A percentile compares a stretch with the other conserved stretches of the same genome.
These are phyloP conservation scores for Arthroderma sp. DNA, from an alignment of 2,329 filamentous ascomycete species.

Conservation along the genomic window DNA sequence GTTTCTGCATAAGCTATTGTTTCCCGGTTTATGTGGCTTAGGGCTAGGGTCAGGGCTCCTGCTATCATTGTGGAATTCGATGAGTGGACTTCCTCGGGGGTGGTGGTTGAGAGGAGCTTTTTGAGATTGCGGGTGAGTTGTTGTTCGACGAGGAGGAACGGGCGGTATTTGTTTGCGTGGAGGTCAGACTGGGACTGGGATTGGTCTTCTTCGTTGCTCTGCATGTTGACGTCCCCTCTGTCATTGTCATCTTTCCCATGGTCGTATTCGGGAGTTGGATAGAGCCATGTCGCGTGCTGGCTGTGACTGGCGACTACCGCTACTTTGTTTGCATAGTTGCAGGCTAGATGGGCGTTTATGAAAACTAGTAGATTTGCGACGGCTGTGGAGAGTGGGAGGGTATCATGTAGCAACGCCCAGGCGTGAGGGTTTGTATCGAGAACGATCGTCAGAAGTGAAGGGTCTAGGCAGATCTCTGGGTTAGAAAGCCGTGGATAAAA, in stretches of 20 bases:
- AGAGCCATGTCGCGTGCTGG: conserved; percentile 78
- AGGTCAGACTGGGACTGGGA: conserved; percentile 17
- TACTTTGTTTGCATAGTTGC: conserved; percentile 85
- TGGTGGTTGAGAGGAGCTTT: conserved; percentile 57
- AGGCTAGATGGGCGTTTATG: conserved; percentile 89
- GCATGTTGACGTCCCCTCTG: conserved; percentile 45
- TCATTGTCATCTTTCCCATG: conserved; percentile 11
- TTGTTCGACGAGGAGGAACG: conserved; percentile 76
- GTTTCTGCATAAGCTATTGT: conserved; percentile 51
- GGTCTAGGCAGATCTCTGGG: conserved; percentile 30
- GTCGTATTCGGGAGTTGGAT: conserved; percentile 44
- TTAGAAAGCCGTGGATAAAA: background rate
- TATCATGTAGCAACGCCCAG: conserved; percentile 65
- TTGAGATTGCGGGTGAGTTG: conserved; percentile 63
- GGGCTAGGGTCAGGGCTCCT: conserved; percentile 76
- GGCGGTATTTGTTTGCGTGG: conserved; percentile 78
- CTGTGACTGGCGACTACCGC: conserved; percentile 83
- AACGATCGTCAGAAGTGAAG: conserved; percentile 78
- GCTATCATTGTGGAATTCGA: conserved; percentile 70
- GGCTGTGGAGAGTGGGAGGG: conserved; percentile 68
- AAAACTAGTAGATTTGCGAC: conserved; percentile 88
- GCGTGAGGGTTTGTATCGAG: conserved; percentile 95
- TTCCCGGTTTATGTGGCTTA: conserved; percentile 81
- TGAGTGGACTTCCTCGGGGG: conserved; percentile 44
- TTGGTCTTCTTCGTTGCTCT: conserved; percentile 25